Evolutionary conservation across 176 grass and related monocot species (phyloP), one percentile per base, ranked within the genome.

Genomic region (Triticum urartu): DNA sequence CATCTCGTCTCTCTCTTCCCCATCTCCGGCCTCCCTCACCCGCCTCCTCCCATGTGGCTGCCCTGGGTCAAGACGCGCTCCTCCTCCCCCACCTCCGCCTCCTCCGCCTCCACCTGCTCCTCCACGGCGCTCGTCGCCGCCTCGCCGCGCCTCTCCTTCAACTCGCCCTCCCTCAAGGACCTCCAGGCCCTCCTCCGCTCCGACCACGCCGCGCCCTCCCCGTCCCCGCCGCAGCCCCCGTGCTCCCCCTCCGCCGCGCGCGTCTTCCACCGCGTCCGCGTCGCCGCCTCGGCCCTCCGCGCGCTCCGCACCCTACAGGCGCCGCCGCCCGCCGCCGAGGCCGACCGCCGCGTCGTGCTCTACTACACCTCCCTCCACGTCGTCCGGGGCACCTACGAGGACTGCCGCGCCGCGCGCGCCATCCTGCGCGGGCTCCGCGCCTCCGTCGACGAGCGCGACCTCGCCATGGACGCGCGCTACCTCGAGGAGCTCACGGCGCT

Each of bases 291-390:
- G 2, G 89, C 90, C 6, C 65, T 95, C 70, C 88, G 90, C 79
- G 82, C 88, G 12, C 74, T 92, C 77, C 78, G 81, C 62, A 73
- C 88, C 83, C 85, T 88, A 36, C 86, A 91, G 64, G 38, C 88
- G 1, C 63, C 86, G 1, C 33, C 79, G 11, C 1, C 83, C 50
- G 74, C 67, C 64, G 64, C 81, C 24, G 88, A 88, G 33, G 56
- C 77, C 60, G 85, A 89, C 87, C 78, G 90, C 61, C 93, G 90
- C 68, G 87, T 94, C 36, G 92, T 94, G 18, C 87, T 94, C 85
- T 94, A 94, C 85, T 92, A 88, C 85, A 94, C 92, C 85, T 94
- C 92, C 40, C 87, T 92, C 66, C 87, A 91, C 78, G 90, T 92
- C 82, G 63, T 94, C 52, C 90, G 92, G 25, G 4, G 66, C 67